A percentile compares a stretch with the other conserved stretches of the same genome.
Evolutionary conservation across 75 land plant species (phyloP).

Genomic region (Pinus tabuliformis): DNA sequence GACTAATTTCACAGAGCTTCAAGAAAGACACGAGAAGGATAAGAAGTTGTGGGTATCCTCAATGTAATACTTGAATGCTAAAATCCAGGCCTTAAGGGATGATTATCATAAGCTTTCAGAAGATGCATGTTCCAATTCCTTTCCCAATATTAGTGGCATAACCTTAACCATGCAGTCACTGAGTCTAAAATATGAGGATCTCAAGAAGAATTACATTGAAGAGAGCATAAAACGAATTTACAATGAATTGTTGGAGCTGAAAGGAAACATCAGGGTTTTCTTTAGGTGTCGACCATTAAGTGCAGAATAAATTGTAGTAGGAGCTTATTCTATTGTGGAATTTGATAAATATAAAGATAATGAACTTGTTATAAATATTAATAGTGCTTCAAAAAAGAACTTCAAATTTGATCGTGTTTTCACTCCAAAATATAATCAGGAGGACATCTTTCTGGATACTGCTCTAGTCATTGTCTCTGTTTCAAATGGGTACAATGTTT

Average conservation of each 20-base stretch:
- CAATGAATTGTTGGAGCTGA: conserved; percentile 24
- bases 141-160: not conserved
- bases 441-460: conserved; percentile 83
- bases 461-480: conserved; percentile 81
- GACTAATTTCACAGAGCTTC: not conserved
- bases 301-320: conserved; percentile 19
- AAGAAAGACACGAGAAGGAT: not conserved
- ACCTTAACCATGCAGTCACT: not conserved
- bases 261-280: conserved; percentile 42
- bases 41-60: not conserved
- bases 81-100: not conserved
- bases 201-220: conserved; percentile 13
- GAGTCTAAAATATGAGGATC: conserved; percentile 8
- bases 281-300: conserved; percentile 14
- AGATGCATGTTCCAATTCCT: not conserved
- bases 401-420: conserved; percentile 1
- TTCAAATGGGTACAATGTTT: conserved; percentile 88
- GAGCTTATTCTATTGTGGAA: not conserved
- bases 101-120: not conserved
- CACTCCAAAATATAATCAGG: conserved; percentile 59
- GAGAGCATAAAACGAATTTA: conserved; percentile 16
- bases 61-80: not conserved
- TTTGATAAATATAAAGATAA: not conserved
- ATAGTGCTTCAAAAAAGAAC: not conserved
- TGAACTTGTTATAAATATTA: not conserved